Evolutionary conservation across 306 rosid genomes (phyloP), one percentile per base, ranked within the genome.

Genomic region (Argentina anserina): DNA sequence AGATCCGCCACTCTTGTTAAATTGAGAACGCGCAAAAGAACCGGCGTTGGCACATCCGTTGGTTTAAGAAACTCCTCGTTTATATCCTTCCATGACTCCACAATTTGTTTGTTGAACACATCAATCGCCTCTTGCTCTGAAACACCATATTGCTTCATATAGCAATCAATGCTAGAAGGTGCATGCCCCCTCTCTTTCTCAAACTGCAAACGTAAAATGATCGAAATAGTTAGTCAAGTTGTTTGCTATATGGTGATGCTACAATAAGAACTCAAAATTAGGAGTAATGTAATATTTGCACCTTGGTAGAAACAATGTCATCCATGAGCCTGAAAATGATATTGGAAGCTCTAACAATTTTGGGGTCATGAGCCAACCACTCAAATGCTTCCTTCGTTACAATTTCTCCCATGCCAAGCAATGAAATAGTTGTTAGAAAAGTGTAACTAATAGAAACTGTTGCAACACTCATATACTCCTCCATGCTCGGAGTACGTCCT

Each of bases 311-410:
- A 53, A 25, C 59, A 21, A 52, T 52, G 59, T 52, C 59, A 52
- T 52, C 59, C 28, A n/a, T 52, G 28, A 52, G 59, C 59, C 59
- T 52, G 17, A 47, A 47, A 15, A 47, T 47, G 53, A 15, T 17
- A 3, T 13, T 45, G 17, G 50, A 45, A 45, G 53, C 53, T 18
- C 53, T 26, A 29, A 78, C 20, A 42, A 55, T 42, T 59, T 56
- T 72, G 1, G 78, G 82, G 13, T 65, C 21, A 3, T 34, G 33
- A 12, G 1, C 8, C 5, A 53, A 4, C 82, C 82, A 78, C 49
- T 78, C 53, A 46, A 78, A 72, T n/a, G 17, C 53, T 4, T 78
- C 74, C 7, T 23, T 39, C 9, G 79, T 64, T 7, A 41, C 79
- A 52, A 56, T 23, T 28, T 75, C 67, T 20, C 55, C 73, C 79